Percentiles rank a stretch among this genome's conserved stretches.
phyloP scores from a whole-genome alignment of 2,329 filamentous ascomycete species.

The Calonectria pseudoreteaudii region DNA sequence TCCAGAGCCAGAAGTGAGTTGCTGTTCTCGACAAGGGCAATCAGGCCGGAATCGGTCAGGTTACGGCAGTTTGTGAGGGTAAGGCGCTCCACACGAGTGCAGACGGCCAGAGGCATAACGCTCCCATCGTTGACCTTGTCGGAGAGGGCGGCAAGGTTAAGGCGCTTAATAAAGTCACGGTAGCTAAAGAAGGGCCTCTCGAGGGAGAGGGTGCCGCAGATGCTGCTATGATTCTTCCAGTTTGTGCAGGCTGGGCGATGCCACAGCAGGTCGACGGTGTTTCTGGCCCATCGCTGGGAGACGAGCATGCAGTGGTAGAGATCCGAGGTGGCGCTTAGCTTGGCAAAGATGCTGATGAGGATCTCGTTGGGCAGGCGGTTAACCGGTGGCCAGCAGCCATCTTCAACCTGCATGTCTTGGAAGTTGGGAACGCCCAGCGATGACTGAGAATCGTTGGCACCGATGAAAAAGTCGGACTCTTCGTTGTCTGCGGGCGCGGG shows the following conservation, averaged over 20 bases:
- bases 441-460: conserved; percentile 91
- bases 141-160: conserved; percentile 87
- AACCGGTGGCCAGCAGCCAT: conserved; percentile 80
- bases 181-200: conserved; percentile 88
- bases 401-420: conserved; percentile 78
- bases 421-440: conserved; percentile 86
- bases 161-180: conserved; percentile 87
- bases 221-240: conserved; percentile 83
- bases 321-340: conserved; percentile 80
- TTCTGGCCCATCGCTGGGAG: conserved; percentile 93
- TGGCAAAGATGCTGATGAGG: conserved; percentile 91
- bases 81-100: conserved; percentile 91
- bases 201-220: conserved; percentile 81
- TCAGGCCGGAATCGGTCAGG: conserved; percentile 86
- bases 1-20: conserved; percentile 87
- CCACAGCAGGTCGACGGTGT: conserved; percentile 94
- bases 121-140: conserved; percentile 88
- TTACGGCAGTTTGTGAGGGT: conserved; percentile 91
- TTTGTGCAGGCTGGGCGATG: conserved; percentile 91
- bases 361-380: conserved; percentile 92
- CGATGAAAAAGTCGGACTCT: conserved; percentile 93
- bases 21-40: conserved; percentile 83
- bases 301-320: conserved; percentile 91
- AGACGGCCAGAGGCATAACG: conserved; percentile 81
- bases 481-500: conserved; percentile 83